Percentiles rank a stretch among this genome's conserved stretches.
Evolutionary conservation across 176 grass and related monocot genomes (phyloP).

Genomic region (Hyparrhenia diplandra): DNA sequence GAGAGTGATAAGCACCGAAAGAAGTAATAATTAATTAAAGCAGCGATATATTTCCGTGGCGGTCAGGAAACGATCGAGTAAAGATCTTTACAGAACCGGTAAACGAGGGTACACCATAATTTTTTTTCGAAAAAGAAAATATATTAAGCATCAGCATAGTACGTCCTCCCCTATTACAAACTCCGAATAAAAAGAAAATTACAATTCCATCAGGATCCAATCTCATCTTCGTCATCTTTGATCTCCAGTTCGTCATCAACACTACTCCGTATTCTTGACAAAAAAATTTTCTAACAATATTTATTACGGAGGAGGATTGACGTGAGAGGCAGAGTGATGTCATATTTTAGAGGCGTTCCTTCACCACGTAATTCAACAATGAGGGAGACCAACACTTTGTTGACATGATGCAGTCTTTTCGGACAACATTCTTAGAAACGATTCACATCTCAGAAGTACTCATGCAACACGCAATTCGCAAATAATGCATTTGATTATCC

Average conservation of each 20-base stretch:
- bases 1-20: background rate
- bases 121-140: too few species aligned
- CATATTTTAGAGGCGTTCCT: background rate
- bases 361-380: background rate
- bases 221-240: too few species aligned
- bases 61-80: background rate
- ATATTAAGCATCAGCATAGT: too few species aligned
- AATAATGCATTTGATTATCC: background rate
- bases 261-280: too few species aligned
- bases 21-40: background rate
- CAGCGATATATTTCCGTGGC: background rate
- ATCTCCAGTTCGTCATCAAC: too few species aligned
- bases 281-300: too few species aligned
- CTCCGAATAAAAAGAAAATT: too few species aligned
- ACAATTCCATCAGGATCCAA: too few species aligned
- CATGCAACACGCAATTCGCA: background rate
- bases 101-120: too few species aligned
- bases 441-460: background rate
- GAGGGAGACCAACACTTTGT: background rate
- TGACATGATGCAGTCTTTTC: background rate
- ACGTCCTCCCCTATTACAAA: too few species aligned
- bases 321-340: background rate
- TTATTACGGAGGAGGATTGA: background rate
- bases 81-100: background rate
- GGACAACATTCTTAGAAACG: background rate